Evolutionary conservation across 108 stramenopile species (phyloP).

Genomic region (Halocafeteria seosinensis): DNA sequence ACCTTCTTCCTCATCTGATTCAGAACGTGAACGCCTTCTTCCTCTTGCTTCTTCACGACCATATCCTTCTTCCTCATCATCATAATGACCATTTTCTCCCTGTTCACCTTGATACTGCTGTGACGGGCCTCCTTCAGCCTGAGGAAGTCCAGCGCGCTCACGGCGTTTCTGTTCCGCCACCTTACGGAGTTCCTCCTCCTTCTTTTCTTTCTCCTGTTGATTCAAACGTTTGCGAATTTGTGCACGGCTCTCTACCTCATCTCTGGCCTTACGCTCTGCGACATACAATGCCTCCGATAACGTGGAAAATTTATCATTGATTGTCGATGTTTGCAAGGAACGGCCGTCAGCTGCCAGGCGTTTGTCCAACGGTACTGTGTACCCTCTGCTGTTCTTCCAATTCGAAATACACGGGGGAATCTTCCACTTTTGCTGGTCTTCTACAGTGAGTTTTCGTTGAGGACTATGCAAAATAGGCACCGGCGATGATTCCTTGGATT

Average conservation of each 20-base stretch:
- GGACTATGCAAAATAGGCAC: constrained; percentile 58
- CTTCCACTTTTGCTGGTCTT: constrained; percentile 69
- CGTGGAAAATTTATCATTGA: constrained; percentile 84
- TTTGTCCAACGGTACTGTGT: constrained; percentile 93
- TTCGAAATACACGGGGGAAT: constrained; percentile 90
- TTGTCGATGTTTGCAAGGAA: constrained; percentile 66
- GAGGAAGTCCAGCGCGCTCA: constrained; percentile 44
- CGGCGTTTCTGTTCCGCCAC: constrained; percentile 68
- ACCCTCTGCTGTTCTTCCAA: constrained; percentile 93
- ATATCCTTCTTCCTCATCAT: constrained; percentile 24
- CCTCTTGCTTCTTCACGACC: background rate
- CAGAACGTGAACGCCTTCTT: background rate
- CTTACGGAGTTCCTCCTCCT: constrained; percentile 74
- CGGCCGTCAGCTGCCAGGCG: constrained; percentile 94
- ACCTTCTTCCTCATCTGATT: background rate
- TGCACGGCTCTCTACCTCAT: constrained; percentile 72
- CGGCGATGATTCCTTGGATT: constrained; percentile 70
- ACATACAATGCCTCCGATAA: constrained; percentile 76
- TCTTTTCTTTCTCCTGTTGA: constrained; percentile 57
- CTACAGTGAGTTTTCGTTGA: constrained; percentile 34
- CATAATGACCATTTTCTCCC: too few species aligned
- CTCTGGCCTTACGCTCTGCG: constrained; percentile 78
- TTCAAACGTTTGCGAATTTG: constrained; percentile 67
- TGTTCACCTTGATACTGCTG: background rate
- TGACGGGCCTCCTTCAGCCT: too few species aligned